A percentile compares a stretch with the other conserved stretches of the same genome.
Conservation (phyloP, 495 filamentous ascomycete genomes). For the Sporormia fimetaria region DNA sequence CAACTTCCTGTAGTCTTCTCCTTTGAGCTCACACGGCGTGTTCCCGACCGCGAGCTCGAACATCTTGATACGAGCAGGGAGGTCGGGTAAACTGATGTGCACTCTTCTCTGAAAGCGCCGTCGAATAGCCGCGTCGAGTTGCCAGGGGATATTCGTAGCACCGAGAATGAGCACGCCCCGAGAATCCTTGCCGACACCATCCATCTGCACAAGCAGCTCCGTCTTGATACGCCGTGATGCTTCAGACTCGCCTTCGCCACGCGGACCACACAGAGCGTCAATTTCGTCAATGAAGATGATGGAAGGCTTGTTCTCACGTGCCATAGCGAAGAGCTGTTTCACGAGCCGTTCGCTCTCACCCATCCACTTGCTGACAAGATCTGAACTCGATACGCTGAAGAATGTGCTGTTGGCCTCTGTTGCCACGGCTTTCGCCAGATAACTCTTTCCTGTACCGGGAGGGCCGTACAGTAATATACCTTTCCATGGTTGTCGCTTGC, state of each 20-base stretch:
- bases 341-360: conserved; percentile 95
- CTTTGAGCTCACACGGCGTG: conserved; percentile 75
- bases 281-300: conserved; percentile 99
- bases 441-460: conserved; percentile 93
- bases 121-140: conserved; percentile 94
- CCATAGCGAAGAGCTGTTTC: conserved; percentile 96
- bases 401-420: conserved; percentile 99
- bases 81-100: conserved; percentile 84
- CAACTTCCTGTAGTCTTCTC: conserved; percentile 65
- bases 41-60: conserved; percentile 87
- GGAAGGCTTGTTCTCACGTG: conserved; percentile 91
- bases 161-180: conserved; percentile 90
- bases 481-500: conserved; percentile 96
- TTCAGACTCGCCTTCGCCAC: conserved; percentile 96
- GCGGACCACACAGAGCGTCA: conserved; percentile 88
- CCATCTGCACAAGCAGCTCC: conserved; percentile 97
- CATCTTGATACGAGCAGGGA: conserved; percentile 86
- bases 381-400: conserved; percentile 94
- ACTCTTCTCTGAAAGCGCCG: conserved; percentile 93
- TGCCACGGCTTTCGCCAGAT: conserved; percentile 92
- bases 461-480: conserved; percentile 94
- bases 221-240: conserved; percentile 96
- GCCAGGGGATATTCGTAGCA: conserved; percentile 98
- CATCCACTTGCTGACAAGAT: conserved; percentile 99
- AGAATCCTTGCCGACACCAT: conserved; percentile 90